These are phyloP conservation scores for Podosphaera fusca DNA, from an alignment of 2,329 filamentous ascomycete species.

Conservation along the genomic window DNA sequence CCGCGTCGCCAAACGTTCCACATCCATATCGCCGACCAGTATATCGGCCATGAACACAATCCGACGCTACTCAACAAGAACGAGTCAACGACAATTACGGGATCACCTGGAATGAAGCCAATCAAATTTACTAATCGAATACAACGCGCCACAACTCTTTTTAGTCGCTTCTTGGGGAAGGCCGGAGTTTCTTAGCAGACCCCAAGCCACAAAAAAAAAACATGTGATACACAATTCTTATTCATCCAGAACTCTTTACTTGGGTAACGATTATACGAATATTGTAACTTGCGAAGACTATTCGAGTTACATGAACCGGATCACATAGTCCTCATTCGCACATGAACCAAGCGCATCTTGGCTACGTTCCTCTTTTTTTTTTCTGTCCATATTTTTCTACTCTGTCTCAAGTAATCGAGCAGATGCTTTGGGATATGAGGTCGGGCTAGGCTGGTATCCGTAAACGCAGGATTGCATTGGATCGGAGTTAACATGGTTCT, in stretches of 20 bases:
- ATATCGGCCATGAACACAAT: background rate
- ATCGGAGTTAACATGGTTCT: background rate
- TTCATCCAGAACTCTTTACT: too few relatives aligned
- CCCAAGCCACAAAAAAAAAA: too few relatives aligned
- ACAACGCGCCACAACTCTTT: background rate
- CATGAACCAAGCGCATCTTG: background rate
- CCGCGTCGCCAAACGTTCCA: background rate
- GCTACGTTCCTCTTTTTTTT: background rate
- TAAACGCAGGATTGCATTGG: background rate
- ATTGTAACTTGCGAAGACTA: background rate
- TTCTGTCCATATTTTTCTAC: background rate
- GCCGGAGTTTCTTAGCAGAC: background rate
- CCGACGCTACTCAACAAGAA: background rate
- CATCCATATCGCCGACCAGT: background rate
- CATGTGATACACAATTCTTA: too few relatives aligned
- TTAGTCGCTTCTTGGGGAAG: background rate
- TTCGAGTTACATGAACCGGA: background rate
- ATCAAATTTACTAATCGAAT: background rate
- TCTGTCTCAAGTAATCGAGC: background rate
- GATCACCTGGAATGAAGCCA: background rate
- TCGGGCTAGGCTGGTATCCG: background rate
- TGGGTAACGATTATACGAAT: background rate
- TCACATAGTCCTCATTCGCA: background rate
- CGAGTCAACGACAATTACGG: too few relatives aligned
- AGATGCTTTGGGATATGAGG: background rate